phyloP scores from a whole-genome alignment of 495 filamentous ascomycete species.

The Gamarada debralockiae region DNA sequence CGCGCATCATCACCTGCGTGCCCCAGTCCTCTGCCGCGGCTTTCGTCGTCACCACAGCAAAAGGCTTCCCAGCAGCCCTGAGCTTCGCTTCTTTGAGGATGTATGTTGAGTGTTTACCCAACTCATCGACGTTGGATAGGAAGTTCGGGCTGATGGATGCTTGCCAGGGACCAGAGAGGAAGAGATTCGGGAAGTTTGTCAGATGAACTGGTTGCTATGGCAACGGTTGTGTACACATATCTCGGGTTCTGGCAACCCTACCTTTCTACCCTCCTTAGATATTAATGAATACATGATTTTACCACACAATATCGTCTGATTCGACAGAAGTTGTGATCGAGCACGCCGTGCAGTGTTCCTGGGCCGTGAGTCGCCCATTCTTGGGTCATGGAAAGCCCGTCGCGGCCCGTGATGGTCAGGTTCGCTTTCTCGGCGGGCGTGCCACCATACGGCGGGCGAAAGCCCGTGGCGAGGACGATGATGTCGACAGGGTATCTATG shows the following conservation, averaged over 20 bases:
- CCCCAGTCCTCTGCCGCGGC: conserved; percentile 48
- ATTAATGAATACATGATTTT: too few species aligned
- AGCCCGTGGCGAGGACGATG: conserved; percentile 47
- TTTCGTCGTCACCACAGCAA: too few species aligned
- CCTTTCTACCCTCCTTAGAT: too few species aligned
- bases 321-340: too few species aligned
- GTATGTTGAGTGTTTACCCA: too few species aligned
- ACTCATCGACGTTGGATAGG: too few species aligned
- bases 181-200: conserved; percentile 36
- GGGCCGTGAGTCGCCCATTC: conserved; percentile 35
- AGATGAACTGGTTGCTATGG: too few species aligned
- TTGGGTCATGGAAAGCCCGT: conserved; percentile 37
- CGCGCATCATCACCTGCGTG: conserved; percentile 34
- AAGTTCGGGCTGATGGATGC: conserved; percentile 35
- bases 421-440: conserved; percentile 31
- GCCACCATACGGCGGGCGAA: conserved; percentile 22
- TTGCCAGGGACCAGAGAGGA: conserved; percentile 34
- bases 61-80: too few species aligned
- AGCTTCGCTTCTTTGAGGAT: too few species aligned
- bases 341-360: conserved; percentile 40
- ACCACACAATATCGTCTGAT: too few species aligned
- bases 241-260: too few species aligned
- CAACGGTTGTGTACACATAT: too few species aligned
- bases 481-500: conserved; percentile 42
- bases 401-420: conserved; percentile 37